Evolutionary conservation across 768 basidiomycete genomes (phyloP), one percentile per base, ranked within the genome.

Genomic region (Termitomyces sp.): DNA sequence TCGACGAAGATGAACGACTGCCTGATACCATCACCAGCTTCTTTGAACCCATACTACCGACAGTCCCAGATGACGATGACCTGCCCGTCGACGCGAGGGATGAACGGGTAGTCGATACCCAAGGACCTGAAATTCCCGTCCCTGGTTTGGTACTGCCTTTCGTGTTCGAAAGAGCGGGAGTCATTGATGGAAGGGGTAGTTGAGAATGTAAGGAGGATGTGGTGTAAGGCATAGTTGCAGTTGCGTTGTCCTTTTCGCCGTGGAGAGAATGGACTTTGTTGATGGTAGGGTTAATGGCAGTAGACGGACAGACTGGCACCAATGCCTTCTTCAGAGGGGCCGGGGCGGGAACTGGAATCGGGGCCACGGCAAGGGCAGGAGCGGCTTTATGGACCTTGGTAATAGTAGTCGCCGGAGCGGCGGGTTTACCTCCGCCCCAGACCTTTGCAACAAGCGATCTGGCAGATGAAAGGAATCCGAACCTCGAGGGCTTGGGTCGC

Each of bases 391-490:
- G 66, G 8, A 26, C 26, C 36, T 52, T 52, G 4, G 52, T 52
- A 2, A 18, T 52, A 5, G 28, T n/a, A 7, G 52, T 13, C 28
- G 71, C n/a, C n/a, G n/a, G 8, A 41, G n/a, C 18, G 8, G 3
- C 56, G 10, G 68, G 43, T 63, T 77, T 79, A 8, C 75, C 82
- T 62, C 86, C 76, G 63, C 83, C 84, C 88, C 88, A 91, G 1
- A 92, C 87, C 61, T 80, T 88, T 63, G 79, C 76, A 4, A 91
- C 88, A 3, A 91, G 72, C 0, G 82, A 80, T 67, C 89, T 91
- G 8, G 90, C 85, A 18, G 79, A 84, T 22, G 85, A 78, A 6
- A 92, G 69, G 73, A 92, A 89, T 1, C 87, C 90, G 57, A 89
- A 84, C 38, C 83, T 80, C 4, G 83, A 75, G 1, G 82, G 72